These are phyloP conservation scores for Mycena galericulata DNA, from an alignment of 768 basidiomycete genomes.

Conservation along the genomic window DNA sequence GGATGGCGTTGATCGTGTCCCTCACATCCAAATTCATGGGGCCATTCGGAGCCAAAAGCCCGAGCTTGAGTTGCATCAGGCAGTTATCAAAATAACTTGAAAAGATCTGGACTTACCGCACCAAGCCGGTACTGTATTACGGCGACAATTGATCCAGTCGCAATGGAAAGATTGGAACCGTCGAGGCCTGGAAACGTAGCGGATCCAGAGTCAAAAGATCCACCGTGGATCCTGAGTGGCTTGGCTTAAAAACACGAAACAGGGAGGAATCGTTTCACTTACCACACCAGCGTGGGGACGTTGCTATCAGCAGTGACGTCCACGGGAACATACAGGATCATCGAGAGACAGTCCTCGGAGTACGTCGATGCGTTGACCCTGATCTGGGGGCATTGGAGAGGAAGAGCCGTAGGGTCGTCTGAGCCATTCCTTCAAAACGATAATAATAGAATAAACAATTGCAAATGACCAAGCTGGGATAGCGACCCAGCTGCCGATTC, in stretches of 20 bases:
- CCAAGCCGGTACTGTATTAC: constrained; percentile 90
- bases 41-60: constrained; percentile 78
- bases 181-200: constrained; percentile 81
- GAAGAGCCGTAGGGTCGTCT: constrained; percentile 64
- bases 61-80: constrained; percentile 60
- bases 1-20: constrained; percentile 74
- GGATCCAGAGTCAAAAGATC: constrained; percentile 80
- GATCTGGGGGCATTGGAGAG: constrained; percentile 80
- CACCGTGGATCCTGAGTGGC: constrained; percentile 80
- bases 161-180: constrained; percentile 77
- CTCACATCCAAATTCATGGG: constrained; percentile 77
- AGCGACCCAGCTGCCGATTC: no score
- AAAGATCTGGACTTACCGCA: constrained; percentile 61
- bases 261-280: background rate
- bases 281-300: constrained; percentile 67
- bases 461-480: no score
- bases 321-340: constrained; percentile 77
- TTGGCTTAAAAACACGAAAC: background rate
- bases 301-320: constrained; percentile 45
- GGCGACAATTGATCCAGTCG: constrained; percentile 80
- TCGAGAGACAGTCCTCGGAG: constrained; percentile 86
- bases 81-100: background rate
- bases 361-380: constrained; percentile 59
- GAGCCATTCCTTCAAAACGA: constrained; percentile 57
- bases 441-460: no score